Evolutionary conservation across 2,329 filamentous ascomycete species (phyloP).

Genomic region (Fusarium papillatum): DNA sequence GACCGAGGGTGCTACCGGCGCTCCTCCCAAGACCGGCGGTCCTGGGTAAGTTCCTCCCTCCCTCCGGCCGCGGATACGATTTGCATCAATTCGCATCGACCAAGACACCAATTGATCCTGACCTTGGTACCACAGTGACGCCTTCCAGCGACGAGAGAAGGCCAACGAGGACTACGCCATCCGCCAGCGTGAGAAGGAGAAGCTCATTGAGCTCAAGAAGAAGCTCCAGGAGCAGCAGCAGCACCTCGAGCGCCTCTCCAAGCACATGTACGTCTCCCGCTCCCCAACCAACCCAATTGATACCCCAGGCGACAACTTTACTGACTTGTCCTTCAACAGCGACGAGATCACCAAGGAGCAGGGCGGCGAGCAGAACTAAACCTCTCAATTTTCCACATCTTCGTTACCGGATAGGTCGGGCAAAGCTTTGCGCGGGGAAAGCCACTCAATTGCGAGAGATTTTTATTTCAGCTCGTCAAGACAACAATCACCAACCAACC

Average conservation of each 20-base stretch:
- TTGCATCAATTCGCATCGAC: conserved; percentile 19
- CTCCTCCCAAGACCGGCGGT: conserved; percentile 67
- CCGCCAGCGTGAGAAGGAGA: conserved; percentile 89
- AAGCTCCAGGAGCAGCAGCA: conserved; percentile 83
- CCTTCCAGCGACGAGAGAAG: conserved; percentile 92
- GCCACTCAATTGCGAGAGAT: conserved; percentile 28
- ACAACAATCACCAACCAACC: conserved; percentile 11
- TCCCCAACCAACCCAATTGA: conserved; percentile 15
- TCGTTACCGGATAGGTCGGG: conserved; percentile 34
- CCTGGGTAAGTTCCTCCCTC: conserved; percentile 60
- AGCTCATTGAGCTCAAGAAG: conserved; percentile 83
- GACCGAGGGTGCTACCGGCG: conserved; percentile 78
- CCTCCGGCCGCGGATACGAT: not conserved
- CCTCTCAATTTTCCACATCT: conserved; percentile 22
- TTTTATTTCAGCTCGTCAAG: conserved; percentile 24
- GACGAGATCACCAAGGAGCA: conserved; percentile 82
- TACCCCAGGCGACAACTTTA: not conserved
- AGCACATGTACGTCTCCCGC: conserved; percentile 80
- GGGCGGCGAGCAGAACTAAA: conserved; percentile 76
- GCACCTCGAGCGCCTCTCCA: conserved; percentile 87
- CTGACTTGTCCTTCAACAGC: conserved; percentile 58
- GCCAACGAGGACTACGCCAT: conserved; percentile 90
- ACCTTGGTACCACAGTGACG: conserved; percentile 71
- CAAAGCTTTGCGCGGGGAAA: conserved; percentile 35
- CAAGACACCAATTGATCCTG: conserved; percentile 6